These are phyloP conservation scores for Stagonosporopsis tanaceti DNA, from an alignment of 2,329 filamentous ascomycete genomes.

Conservation along the genomic window DNA sequence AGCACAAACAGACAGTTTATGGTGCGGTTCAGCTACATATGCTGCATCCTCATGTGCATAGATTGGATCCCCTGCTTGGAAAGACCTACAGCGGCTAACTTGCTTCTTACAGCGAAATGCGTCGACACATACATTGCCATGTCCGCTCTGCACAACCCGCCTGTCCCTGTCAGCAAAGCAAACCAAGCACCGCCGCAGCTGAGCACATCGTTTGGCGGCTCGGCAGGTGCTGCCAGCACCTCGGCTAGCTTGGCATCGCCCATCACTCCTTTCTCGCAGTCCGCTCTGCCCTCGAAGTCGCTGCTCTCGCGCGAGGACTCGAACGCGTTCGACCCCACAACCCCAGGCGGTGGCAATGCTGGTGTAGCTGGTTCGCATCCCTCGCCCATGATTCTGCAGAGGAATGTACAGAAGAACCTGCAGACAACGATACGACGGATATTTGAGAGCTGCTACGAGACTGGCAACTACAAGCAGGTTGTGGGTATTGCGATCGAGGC, in stretches of 20 bases:
- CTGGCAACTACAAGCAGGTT: constrained; percentile 91
- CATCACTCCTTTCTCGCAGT: constrained; percentile 94
- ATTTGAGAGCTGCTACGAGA: constrained; percentile 86
- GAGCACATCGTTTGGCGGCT: constrained; percentile 77
- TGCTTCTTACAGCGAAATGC: constrained; percentile 73
- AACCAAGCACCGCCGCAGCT: constrained; percentile 70
- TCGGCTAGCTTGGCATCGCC: constrained; percentile 78
- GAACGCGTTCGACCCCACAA: constrained; percentile 65
- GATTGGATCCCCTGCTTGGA: not conserved
- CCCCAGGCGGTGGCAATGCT: constrained; percentile 64
- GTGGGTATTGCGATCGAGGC: constrained; percentile 97
- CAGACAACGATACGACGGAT: constrained; percentile 86
- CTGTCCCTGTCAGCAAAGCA: constrained; percentile 58
- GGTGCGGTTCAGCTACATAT: not conserved
- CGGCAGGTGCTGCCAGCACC: constrained; percentile 70
- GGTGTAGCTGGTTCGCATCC: constrained; percentile 63
- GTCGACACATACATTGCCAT: constrained; percentile 96
- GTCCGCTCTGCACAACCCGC: constrained; percentile 66
- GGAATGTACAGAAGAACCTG: constrained; percentile 79
- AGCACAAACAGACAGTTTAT: constrained; percentile 34
- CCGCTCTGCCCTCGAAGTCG: constrained; percentile 90
- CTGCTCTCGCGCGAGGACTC: constrained; percentile 83
- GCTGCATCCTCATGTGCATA: not conserved
- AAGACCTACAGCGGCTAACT: constrained; percentile 22
- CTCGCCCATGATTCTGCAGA: constrained; percentile 71